Evolutionary conservation across 805 yeast genomes (phyloP), one percentile per base, ranked within the genome.

Genomic region (Yamadazyma akitaensis): DNA sequence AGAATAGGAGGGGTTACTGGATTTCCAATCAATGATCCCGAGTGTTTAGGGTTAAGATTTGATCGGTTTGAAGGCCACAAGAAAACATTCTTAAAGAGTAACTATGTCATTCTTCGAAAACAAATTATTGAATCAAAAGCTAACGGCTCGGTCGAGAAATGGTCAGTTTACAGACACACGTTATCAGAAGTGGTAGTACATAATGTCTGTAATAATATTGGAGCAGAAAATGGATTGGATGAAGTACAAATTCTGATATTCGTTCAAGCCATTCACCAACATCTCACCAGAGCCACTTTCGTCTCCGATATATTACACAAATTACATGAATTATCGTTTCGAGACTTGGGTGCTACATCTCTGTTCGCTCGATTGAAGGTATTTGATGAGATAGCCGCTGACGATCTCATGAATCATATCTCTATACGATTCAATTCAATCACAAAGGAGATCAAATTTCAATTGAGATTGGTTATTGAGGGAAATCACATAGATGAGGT

Each of bases 1-100:
- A 55, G 84, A 43, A 54, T 78, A 47, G 75, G 70, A 6, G 82
- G 82, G 1, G 55, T 75, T 26, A 78, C 83, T 0, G 75, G 75
- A 0, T 79, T 79, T 45, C 79, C 81, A 0, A 65, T 79, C 36
- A 75, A 75, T 51, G 65, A 64, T 46, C 48, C 53, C 0, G 57
- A 53, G 10, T 57, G 69, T 31, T 49, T 79, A 26, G 84, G 84
- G 0, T 50, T 79, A 6, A 58, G 84, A n/a, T 77, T 77, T 53
- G 84, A 79, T 48, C 53, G 69, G 2, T 70, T 65, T 51, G 57
- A 64, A 2, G 50, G 53, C 13, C 31, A 45, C 16, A 37, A 45
- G 3, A 30, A 46, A 2, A 60, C 60, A 32, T 79, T 60, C 53
- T 36, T 58, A 3, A 54, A 59, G 1, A 79, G 82, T 2, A 81